Base-by-base conservation (phyloP, 768 basidiomycete species). In the Ramaria sp. region DNA sequence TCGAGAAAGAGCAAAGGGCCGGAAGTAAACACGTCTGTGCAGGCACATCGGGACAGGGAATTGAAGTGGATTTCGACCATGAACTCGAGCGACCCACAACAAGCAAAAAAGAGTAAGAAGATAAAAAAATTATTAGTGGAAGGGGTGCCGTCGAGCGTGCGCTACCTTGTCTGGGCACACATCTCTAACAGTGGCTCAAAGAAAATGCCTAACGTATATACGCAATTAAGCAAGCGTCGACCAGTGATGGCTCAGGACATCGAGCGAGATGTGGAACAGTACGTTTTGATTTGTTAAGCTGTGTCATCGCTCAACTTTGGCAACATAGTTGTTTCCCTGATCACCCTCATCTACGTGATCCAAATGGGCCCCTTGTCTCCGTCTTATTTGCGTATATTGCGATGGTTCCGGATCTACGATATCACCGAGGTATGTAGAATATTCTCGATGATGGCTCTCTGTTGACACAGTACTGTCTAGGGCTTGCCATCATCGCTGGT, bases 381-480 rank as follows among this genome's bases (percentile, higher is more conserved):
- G 61, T 86, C 18, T 60, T 74, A 47, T 83, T 86, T 58, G 86
- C 86, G 10, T 91, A 89, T 66, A 65, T 91, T 42, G 78, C 76
- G 16, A 90, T 92, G 89, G 89, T 91, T 0, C 88, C 88, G 0
- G 88, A 92, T 62, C 73, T 88, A 18, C 76, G 74, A 48, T 92
- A 91, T 61, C 70, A 68, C 13, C 71, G 67, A 38, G 86, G 88
- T 86, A 57, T 34, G 67, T 67, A 47, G 28, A 32, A 15, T 28
- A 12, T 13, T 34, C 6, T 32, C n/a, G 12, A 6, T 57, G 16
- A 3, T 45, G 20, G n/a, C 34, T 30, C 37, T 44, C 4, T 56
- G 27, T 42, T 48, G n/a, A 52, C 5, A 25, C 32, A 1, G 8
- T 27, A 15, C 7, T 52, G 36, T 25, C 47, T 44, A 88, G 88